These are phyloP conservation scores for Backusella australiensis DNA, from an alignment of 192 early-diverging fungal species.

Conservation along the genomic window DNA sequence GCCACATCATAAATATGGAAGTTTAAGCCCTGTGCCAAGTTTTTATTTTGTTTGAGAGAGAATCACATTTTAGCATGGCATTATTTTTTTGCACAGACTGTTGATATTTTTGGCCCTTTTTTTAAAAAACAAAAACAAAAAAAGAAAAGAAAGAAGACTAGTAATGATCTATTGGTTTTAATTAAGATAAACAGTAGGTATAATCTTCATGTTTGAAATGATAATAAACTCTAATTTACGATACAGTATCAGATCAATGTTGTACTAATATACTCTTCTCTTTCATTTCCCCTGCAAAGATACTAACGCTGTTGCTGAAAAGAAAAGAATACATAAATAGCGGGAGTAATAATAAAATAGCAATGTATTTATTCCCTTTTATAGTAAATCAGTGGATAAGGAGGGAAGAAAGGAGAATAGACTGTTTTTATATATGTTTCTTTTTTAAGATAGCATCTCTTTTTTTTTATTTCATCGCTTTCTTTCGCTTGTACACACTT, in stretches of 20 bases:
- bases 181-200: background rate
- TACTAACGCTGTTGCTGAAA: background rate
- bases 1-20: background rate
- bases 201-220: background rate
- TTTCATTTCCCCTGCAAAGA: background rate
- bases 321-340: background rate
- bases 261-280: background rate
- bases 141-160: no score
- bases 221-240: background rate
- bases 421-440: background rate
- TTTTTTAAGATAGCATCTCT: background rate
- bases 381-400: background rate
- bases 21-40: background rate
- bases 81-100: background rate
- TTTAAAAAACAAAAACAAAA: background rate
- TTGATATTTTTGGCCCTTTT: background rate
- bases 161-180: background rate
- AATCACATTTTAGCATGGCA: background rate
- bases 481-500: background rate
- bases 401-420: background rate
- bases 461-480: background rate
- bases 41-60: background rate
- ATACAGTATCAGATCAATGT: background rate
- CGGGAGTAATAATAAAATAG: background rate
- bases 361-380: background rate